phyloP scores from a whole-genome alignment of 2,329 filamentous ascomycete genomes.

The Cercospora sp. region DNA sequence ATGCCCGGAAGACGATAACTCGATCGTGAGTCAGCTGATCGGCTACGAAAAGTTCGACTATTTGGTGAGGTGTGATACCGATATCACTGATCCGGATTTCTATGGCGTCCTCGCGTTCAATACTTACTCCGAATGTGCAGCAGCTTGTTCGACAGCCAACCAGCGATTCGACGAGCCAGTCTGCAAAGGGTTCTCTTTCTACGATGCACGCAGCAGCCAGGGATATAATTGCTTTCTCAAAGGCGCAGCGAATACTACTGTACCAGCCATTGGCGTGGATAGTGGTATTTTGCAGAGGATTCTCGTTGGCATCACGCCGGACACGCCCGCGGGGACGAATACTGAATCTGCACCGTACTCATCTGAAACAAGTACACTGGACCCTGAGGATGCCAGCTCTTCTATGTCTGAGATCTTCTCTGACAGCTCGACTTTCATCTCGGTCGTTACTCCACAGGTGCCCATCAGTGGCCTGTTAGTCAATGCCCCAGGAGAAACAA shows the following conservation, averaged over 20 bases:
- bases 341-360: conserved; percentile 31
- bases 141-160: conserved; percentile 38
- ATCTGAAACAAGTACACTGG: conserved; percentile 20
- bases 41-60: conserved; percentile 38
- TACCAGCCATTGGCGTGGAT: conserved; percentile 31
- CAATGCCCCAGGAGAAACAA: conserved; percentile 23
- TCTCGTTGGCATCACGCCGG: conserved; percentile 30
- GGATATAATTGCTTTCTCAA: conserved; percentile 40
- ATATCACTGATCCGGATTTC: conserved; percentile 33
- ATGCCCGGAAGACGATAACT: conserved; percentile 38
- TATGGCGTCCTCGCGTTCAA: conserved; percentile 31
- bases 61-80: conserved; percentile 37
- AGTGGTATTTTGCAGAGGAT: conserved; percentile 36
- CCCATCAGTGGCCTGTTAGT: conserved; percentile 27
- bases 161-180: conserved; percentile 31
- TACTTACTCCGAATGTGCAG: conserved; percentile 37
- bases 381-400: conserved; percentile 31
- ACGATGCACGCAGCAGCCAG: conserved; percentile 24
- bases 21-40: conserved; percentile 37
- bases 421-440: conserved; percentile 34
- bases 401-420: conserved; percentile 31
- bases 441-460: conserved; percentile 33
- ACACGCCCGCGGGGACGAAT: conserved; percentile 26
- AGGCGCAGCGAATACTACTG: conserved; percentile 28
- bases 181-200: conserved; percentile 38